phyloP scores from a whole-genome alignment of 1,284 basidiomycete genomes.

The Cutaneotrichosporon cutaneum region DNA sequence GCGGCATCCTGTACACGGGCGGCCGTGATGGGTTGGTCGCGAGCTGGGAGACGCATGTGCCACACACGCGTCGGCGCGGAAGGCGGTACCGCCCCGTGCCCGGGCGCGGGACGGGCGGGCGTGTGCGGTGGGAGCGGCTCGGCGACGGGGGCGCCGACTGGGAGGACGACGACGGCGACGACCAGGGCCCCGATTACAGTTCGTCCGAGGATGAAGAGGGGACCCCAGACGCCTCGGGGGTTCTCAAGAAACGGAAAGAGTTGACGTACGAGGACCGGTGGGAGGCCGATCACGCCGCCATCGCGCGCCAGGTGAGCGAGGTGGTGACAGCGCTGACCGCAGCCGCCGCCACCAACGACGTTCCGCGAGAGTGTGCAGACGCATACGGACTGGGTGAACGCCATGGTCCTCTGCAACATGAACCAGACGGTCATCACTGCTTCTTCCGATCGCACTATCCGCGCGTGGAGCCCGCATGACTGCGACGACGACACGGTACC shows the following conservation, averaged over 20 bases:
- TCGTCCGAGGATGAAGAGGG: conserved; percentile 61
- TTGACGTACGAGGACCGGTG: conserved; percentile 72
- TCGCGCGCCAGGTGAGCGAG: conserved; percentile 28
- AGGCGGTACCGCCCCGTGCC: conserved; percentile 49
- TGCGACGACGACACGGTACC: conserved; percentile 59
- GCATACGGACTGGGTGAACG: conserved; percentile 96
- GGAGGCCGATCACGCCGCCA: conserved; percentile 64
- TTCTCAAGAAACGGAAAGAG: conserved; percentile 2
- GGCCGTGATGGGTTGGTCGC: conserved; percentile 89
- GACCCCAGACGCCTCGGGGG: conserved; percentile 7
- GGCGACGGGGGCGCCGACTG: conserved; percentile 57
- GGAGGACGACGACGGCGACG: conserved; percentile 62
- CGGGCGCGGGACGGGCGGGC: conserved; percentile 26
- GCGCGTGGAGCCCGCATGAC: conserved; percentile 86
- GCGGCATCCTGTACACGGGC: conserved; percentile 90
- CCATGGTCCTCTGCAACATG: conserved; percentile 84
- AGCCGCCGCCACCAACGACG: conserved; percentile 40
- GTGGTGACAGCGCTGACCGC: conserved; percentile 6
- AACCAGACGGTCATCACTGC: conserved; percentile 94
- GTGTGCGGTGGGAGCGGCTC: conserved; percentile 44
- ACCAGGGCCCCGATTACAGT: conserved; percentile 9
- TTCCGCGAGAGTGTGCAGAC: conserved; percentile 82
- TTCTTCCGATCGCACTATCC: conserved; percentile 92
- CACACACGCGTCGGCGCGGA: conserved; percentile 57
- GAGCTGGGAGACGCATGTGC: conserved; percentile 82